Evolutionary conservation across 768 basidiomycete genomes (phyloP), one percentile per base, ranked within the genome.

Genomic region (Mrakia gelida): DNA sequence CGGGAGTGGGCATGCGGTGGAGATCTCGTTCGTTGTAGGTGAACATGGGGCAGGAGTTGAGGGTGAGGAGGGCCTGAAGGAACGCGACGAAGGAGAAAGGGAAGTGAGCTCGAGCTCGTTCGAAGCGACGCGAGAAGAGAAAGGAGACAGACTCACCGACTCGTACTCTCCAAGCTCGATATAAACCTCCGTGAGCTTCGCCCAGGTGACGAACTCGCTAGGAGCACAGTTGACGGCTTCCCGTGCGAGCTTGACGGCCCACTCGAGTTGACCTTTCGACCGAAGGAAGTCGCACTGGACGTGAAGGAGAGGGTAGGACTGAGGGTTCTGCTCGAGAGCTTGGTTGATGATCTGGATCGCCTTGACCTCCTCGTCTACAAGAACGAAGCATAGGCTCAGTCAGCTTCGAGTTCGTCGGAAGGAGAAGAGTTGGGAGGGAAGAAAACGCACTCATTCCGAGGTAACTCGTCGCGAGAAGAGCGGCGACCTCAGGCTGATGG

Each of bases 1-100:
- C 86, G 26, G 95, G 90, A 1, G 91, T 87, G 15, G 98, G 89
- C 83, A 88, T 89, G 5, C 95, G 89, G 83, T 99, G 97, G 3
- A 91, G 87, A 84, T 99, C 97, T 30, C 95, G 90, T 63, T 97
- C 96, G 82, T 97, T 97, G 86, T 92, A 98, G 11, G 97, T 98
- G 86, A 99, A 99, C 97, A 99, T 98, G 3, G 96, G 95, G 86
- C 97, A 98, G n/a, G 95, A 98, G 83, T 98, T 98, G 71, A 98
- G 89, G 0, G 96, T 97, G 61, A 98, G 87, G 21, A 98, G 86
- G 0, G 95, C 94, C 87, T 87, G 68, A 45, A 56, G 38, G 38
- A 38, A 18, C 10, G 52, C 11, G 18, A 54, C 41, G 16, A 49
- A 11, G 43, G 45, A 71, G 18, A 41, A 59, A 7, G n/a, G 11